These are phyloP conservation scores for Stygiomarasmius scandens DNA, from an alignment of 1,284 basidiomycete genomes.

Conservation along the genomic window DNA sequence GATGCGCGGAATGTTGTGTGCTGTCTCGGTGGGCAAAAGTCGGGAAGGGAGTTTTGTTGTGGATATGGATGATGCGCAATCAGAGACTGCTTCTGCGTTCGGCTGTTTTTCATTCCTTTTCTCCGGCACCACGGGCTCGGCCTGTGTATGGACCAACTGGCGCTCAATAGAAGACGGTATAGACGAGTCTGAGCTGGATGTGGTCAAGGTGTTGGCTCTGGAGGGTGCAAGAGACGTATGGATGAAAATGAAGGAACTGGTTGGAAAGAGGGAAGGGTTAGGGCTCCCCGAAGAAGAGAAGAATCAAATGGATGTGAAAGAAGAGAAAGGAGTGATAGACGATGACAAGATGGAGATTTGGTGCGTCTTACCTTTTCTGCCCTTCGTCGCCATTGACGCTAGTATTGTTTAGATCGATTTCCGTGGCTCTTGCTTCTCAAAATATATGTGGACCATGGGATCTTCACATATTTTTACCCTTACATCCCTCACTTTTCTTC, in stretches of 20 bases:
- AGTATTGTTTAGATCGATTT: too few species aligned
- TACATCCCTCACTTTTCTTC: too few species aligned
- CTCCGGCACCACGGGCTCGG: slow-evolving; percentile 29
- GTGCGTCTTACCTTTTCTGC: too few species aligned
- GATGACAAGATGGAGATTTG: slow-evolving; percentile 37
- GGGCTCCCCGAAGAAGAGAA: background rate
- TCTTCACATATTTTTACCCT: too few species aligned
- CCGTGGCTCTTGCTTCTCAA: too few species aligned
- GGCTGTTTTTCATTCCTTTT: slow-evolving; percentile 75
- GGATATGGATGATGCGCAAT: slow-evolving; percentile 57
- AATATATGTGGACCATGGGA: too few species aligned
- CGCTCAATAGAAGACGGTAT: slow-evolving; percentile 36
- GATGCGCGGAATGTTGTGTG: slow-evolving; percentile 70
- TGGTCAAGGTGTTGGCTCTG: slow-evolving; percentile 49
- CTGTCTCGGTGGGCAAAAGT: slow-evolving; percentile 52
- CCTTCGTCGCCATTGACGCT: too few species aligned
- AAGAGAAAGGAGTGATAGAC: slow-evolving; percentile 20
- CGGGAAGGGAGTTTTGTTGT: slow-evolving; percentile 38
- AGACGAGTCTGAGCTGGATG: slow-evolving; percentile 43
- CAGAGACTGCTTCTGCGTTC: slow-evolving; percentile 35
- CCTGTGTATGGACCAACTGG: slow-evolving; percentile 63
- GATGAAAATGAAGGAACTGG: slow-evolving; percentile 46
- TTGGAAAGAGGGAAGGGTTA: slow-evolving; percentile 26
- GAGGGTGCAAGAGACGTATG: slow-evolving; percentile 50
- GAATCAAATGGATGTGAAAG: slow-evolving; percentile 24